A percentile compares a stretch with the other conserved stretches of the same genome.
These are phyloP conservation scores for Eurotiales sp. DNA, from an alignment of 2,329 filamentous ascomycete genomes.

Conservation along the genomic window DNA sequence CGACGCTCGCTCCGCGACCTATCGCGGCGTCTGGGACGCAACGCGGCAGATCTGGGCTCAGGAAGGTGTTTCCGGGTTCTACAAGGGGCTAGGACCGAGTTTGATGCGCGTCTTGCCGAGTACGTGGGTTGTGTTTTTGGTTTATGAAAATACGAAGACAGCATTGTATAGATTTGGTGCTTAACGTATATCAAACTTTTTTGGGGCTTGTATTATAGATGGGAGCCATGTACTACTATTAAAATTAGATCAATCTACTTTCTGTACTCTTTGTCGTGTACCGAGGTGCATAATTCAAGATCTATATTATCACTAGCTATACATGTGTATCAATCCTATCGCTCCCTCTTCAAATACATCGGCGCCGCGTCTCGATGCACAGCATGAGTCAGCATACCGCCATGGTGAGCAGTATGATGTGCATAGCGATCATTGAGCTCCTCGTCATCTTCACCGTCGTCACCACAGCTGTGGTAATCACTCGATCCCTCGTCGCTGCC, in stretches of 20 bases:
- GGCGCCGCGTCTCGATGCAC: conserved; percentile 8
- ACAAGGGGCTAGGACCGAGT: conserved; percentile 84
- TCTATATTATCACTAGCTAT: too few relatives aligned
- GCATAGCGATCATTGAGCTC: conserved; percentile 11
- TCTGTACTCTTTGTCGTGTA: background rate
- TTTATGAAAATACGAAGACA: conserved; percentile 89
- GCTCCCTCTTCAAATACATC: conserved; percentile 9
- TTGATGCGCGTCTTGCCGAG: conserved; percentile 88
- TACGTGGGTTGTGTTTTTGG: conserved; percentile 93
- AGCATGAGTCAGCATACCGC: conserved; percentile 4
- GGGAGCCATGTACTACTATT: background rate
- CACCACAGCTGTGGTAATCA: conserved; percentile 11
- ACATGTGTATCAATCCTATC: conserved; percentile 1
- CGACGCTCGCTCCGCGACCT: conserved; percentile 57
- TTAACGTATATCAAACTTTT: conserved; percentile 28
- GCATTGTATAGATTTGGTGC: conserved; percentile 51
- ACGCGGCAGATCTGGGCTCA: conserved; percentile 69
- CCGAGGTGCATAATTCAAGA: too few relatives aligned
- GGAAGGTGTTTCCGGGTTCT: conserved; percentile 81
- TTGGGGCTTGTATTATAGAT: background rate
- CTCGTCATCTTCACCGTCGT: conserved; percentile 12
- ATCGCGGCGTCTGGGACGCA: conserved; percentile 70
- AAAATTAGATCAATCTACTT: background rate
- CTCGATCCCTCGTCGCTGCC: conserved; percentile 9
- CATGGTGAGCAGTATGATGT: conserved; percentile 1